Evolutionary conservation across 106 monocot genomes (phyloP).

Genomic region (Phalaenopsis equestris): DNA sequence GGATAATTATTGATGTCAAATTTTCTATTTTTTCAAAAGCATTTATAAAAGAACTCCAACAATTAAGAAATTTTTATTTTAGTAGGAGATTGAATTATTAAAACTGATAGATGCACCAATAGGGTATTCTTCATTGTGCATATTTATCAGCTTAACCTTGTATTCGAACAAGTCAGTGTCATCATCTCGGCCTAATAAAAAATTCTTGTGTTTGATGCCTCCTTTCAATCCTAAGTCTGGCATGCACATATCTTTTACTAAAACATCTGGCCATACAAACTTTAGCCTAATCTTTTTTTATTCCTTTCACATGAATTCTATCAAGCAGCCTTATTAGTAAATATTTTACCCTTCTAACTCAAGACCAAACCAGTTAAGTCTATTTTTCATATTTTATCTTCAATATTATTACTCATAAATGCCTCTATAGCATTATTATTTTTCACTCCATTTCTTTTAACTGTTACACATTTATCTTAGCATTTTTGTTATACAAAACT

Average conservation of each 20-base stretch:
- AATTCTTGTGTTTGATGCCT: neutral
- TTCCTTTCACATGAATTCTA: neutral
- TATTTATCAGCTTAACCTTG: neutral
- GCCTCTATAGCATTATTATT: neutral
- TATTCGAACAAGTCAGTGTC: neutral
- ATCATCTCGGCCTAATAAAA: neutral
- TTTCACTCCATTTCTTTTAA: neutral
- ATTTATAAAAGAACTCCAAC: too few relatives aligned
- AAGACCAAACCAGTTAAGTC: neutral
- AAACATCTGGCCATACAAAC: too few relatives aligned
- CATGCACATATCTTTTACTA: too few relatives aligned
- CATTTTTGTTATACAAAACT: neutral
- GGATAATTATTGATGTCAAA: too few relatives aligned
- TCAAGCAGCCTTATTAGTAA: neutral
- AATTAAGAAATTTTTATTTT: neutral
- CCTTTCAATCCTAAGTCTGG: too few relatives aligned
- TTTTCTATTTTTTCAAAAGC: too few relatives aligned
- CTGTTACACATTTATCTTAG: neutral
- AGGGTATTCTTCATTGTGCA: neutral
- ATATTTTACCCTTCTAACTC: neutral
- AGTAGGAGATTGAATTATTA: neutral
- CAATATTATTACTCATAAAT: neutral
- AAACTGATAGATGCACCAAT: neutral
- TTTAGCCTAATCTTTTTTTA: neutral
- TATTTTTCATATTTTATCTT: neutral